These are phyloP conservation scores for Myriosclerotinia curreyana DNA, from an alignment of 2,329 filamentous ascomycete species.

Conservation along the genomic window DNA sequence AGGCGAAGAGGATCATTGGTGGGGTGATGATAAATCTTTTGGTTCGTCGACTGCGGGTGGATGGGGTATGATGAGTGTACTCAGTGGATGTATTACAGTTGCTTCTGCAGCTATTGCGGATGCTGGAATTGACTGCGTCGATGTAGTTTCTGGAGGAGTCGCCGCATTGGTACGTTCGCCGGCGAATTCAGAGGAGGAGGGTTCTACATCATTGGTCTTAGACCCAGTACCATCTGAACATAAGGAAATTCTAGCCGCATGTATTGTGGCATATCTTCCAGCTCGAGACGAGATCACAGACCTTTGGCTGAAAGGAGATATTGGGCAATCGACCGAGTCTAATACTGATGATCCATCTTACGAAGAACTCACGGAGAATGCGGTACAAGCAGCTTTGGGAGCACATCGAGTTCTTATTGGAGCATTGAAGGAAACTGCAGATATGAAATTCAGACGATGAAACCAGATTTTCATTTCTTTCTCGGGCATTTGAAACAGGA, in stretches of 20 bases:
- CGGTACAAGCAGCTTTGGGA: conserved; percentile 59
- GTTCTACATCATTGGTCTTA: conserved; percentile 56
- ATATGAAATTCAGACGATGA: conserved; percentile 38
- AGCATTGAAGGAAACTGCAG: conserved; percentile 56
- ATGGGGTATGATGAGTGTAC: conserved; percentile 87
- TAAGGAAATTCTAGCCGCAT: conserved; percentile 71
- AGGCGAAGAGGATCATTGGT: conserved; percentile 78
- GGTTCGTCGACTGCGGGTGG: conserved; percentile 56
- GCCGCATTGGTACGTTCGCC: conserved; percentile 66
- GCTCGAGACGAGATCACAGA: conserved; percentile 88
- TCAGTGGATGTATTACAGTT: conserved; percentile 89
- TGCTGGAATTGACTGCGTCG: conserved; percentile 93
- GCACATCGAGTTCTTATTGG: conserved; percentile 58
- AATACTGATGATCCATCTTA: conserved; percentile 41
- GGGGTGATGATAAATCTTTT: conserved; percentile 53
- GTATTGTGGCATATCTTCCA: conserved; percentile 86
- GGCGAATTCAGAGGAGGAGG: conserved; percentile 38
- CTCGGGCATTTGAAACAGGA: conserved; percentile 6
- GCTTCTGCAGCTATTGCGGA: conserved; percentile 90
- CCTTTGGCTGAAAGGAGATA: conserved; percentile 84
- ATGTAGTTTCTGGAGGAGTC: conserved; percentile 84
- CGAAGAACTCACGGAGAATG: conserved; percentile 58
- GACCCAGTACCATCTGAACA: conserved; percentile 85
- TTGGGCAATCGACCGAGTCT: conserved; percentile 43
- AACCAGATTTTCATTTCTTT: conserved; percentile 7